Conservation (phyloP, 2,329 filamentous ascomycete species). For the Coniochaeta sp. region DNA sequence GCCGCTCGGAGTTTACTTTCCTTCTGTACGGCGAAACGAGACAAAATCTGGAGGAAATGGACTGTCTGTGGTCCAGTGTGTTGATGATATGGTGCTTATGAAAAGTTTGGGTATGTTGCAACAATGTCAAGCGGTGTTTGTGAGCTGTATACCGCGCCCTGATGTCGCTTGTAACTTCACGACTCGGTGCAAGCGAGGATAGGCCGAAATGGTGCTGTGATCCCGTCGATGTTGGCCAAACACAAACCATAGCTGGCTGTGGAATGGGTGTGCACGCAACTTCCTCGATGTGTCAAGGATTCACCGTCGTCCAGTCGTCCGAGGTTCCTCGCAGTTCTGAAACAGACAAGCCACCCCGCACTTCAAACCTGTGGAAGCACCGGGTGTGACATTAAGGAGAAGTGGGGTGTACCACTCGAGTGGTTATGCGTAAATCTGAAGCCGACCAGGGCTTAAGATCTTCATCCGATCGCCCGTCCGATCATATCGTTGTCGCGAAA, state of each 20-base stretch:
- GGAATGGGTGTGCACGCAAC: not conserved
- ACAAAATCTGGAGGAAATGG: not conserved
- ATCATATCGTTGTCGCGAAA: constrained; percentile 35
- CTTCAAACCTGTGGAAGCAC: not conserved
- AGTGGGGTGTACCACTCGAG: not conserved
- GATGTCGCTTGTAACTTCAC: not conserved
- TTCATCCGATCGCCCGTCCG: constrained; percentile 47
- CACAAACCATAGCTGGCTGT: not conserved
- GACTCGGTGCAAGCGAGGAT: not conserved
- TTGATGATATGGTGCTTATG: not conserved
- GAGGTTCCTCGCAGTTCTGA: constrained; percentile 2
- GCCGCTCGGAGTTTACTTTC: not conserved
- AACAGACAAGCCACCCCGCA: constrained; percentile 3
- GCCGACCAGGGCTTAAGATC: not conserved
- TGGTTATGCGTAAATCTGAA: not conserved
- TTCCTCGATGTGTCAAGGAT: not conserved
- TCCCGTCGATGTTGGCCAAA: not conserved
- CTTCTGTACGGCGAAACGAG: not conserved
- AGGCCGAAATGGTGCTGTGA: not conserved
- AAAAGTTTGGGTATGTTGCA: not conserved
- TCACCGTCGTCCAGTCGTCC: not conserved
- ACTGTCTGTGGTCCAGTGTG: not conserved
- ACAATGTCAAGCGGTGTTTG: not conserved
- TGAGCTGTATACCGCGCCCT: not conserved
- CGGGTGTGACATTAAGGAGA: not conserved